These are phyloP conservation scores for Tardiomyces digboiensis DNA, from an alignment of 1,139 yeast genomes.

Conservation along the genomic window DNA sequence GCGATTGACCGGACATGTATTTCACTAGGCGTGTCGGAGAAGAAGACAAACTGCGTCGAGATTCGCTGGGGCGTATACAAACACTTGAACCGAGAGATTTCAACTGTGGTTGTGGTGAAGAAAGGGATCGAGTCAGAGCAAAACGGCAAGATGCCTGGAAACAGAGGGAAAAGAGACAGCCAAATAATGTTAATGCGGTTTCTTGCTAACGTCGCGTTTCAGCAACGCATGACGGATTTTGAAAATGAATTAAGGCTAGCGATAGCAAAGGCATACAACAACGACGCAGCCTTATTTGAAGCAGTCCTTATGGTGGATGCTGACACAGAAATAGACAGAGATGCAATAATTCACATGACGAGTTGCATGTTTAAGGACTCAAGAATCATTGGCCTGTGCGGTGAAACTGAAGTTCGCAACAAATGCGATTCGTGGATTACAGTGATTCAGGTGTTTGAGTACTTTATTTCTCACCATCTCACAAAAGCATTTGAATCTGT, in stretches of 20 bases:
- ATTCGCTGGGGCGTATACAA: conserved; percentile 25
- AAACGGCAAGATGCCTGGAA: conserved; percentile 24
- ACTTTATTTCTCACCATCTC: conserved; percentile 28
- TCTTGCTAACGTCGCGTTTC: conserved; percentile 23
- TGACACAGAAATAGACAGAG: conserved; percentile 26
- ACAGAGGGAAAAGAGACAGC: conserved; percentile 30
- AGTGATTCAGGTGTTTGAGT: conserved; percentile 30
- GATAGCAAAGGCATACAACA: conserved; percentile 21
- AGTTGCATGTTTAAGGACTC: conserved; percentile 23
- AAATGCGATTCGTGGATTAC: conserved; percentile 27
- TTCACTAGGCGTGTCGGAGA: conserved; percentile 24
- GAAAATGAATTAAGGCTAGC: conserved; percentile 26
- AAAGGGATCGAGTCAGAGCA: conserved; percentile 29
- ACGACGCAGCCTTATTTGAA: conserved; percentile 24
- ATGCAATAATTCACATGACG: conserved; percentile 24
- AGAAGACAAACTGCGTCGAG: conserved; percentile 22
- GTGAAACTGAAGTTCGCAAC: conserved; percentile 27
- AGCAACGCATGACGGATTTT: conserved; percentile 25
- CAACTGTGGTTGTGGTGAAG: conserved; percentile 25
- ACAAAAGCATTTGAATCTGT: conserved; percentile 29
- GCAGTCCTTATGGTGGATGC: conserved; percentile 29
- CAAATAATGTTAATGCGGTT: conserved; percentile 27
- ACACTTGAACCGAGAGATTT: conserved; percentile 25
- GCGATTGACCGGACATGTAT: conserved; percentile 19
- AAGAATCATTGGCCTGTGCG: conserved; percentile 27